These are phyloP conservation scores for Tetrahymena malaccensis DNA, from an alignment of 73 alveolate species.

Conservation along the genomic window DNA sequence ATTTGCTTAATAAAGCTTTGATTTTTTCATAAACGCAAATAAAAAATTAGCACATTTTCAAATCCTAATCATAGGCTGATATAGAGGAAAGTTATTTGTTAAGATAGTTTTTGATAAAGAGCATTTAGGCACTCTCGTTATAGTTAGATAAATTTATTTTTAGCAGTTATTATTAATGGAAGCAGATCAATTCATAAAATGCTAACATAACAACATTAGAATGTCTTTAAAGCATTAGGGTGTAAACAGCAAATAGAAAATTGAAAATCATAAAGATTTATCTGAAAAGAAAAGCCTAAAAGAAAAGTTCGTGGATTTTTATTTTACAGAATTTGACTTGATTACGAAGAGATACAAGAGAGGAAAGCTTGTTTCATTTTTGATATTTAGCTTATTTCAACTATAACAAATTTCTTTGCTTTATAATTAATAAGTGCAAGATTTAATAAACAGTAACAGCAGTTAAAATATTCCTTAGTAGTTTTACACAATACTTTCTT, in stretches of 20 bases:
- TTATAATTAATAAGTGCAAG: not conserved
- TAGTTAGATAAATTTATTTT: too few species aligned
- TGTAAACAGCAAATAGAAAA: not conserved
- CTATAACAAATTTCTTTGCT: not conserved
- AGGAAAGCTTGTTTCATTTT: not conserved
- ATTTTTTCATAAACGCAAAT: not conserved
- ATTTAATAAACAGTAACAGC: not conserved
- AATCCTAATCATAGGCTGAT: not conserved
- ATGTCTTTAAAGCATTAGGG: not conserved
- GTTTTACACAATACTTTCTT: not conserved
- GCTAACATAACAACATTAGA: not conserved
- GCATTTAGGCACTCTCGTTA: not conserved
- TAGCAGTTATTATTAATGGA: not conserved
- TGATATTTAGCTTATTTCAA: not conserved
- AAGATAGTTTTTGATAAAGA: too few species aligned
- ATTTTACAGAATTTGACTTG: not conserved
- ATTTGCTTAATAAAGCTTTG: not conserved
- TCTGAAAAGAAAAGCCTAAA: not conserved
- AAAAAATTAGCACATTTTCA: not conserved
- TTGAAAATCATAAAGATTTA: not conserved
- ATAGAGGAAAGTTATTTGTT: not conserved
- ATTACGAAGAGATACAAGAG: not conserved
- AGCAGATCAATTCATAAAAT: not conserved
- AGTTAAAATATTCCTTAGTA: not conserved
- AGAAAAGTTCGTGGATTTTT: not conserved